Conservation (phyloP, 2,329 filamentous ascomycete genomes). For the Colletotrichum caudatum region DNA sequence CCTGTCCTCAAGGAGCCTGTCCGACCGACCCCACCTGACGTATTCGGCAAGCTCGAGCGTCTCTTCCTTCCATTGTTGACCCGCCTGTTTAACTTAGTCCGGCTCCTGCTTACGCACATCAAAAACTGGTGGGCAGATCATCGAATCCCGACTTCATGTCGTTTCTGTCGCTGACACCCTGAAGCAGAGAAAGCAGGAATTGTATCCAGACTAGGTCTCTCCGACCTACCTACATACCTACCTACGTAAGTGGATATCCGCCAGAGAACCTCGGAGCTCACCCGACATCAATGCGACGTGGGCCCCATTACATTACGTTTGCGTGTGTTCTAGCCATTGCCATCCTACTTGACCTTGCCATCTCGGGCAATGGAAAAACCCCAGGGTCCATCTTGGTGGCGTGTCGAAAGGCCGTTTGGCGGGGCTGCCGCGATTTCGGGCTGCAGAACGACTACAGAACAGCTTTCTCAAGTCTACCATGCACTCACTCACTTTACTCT, state of each 20-base stretch:
- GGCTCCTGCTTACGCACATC: not conserved
- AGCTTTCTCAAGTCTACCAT: not conserved
- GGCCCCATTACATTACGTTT: not conserved
- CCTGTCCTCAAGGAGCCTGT: conserved; percentile 5
- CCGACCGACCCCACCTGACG: not conserved
- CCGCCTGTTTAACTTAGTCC: not conserved
- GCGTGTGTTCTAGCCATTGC: not conserved
- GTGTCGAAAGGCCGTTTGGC: not conserved
- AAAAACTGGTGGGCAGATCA: not conserved
- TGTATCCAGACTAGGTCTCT: not conserved
- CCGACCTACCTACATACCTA: not conserved
- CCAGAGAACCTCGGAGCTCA: not conserved
- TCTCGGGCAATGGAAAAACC: not conserved
- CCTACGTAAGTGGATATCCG: no score
- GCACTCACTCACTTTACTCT: not conserved
- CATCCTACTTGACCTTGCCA: not conserved
- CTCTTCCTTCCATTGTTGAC: not conserved
- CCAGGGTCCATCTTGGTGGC: no score
- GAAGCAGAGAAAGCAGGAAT: not conserved
- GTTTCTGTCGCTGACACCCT: not conserved
- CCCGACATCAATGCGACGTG: not conserved
- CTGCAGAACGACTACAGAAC: not conserved
- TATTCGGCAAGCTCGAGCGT: not conserved
- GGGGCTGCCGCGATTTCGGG: not conserved
- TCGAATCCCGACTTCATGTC: not conserved